phyloP scores from a whole-genome alignment of 2,329 filamentous ascomycete species.

The Sclerotinia borealis region DNA sequence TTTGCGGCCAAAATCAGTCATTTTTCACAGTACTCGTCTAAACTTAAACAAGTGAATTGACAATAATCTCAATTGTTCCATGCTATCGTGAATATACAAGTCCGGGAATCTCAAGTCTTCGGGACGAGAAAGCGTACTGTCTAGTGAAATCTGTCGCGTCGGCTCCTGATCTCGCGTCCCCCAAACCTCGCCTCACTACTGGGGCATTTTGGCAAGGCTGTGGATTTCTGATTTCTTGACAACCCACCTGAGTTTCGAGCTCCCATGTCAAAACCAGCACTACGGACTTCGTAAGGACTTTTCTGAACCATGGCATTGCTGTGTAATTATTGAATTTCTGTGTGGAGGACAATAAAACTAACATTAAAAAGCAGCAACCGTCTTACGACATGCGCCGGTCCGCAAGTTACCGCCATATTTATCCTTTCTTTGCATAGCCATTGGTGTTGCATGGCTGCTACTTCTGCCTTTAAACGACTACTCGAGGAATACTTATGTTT shows the following conservation, averaged over 20 bases:
- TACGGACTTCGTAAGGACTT: background rate
- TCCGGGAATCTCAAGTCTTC: background rate
- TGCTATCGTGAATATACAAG: background rate
- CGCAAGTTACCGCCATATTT: slow-evolving; percentile 82
- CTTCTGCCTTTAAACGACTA: slow-evolving; percentile 86
- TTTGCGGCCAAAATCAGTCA: background rate
- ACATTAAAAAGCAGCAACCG: slow-evolving; percentile 44
- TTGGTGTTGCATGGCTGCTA: slow-evolving; percentile 85
- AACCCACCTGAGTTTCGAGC: background rate
- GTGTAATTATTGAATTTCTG: slow-evolving; percentile 16
- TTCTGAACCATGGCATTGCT: slow-evolving; percentile 23
- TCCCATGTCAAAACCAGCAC: background rate
- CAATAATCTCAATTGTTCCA: background rate
- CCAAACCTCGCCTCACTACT: background rate
- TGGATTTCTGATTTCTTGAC: background rate
- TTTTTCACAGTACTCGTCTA: background rate
- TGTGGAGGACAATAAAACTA: slow-evolving; percentile 12
- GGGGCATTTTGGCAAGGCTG: slow-evolving; percentile 3
- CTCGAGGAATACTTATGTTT: slow-evolving; percentile 89
- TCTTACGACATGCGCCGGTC: slow-evolving; percentile 73
- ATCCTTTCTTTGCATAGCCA: slow-evolving; percentile 74
- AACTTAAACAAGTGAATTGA: background rate
- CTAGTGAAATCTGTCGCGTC: slow-evolving; percentile 4
- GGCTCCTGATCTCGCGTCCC: slow-evolving; percentile 6
- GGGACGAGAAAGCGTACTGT: background rate